phyloP scores from a whole-genome alignment of 768 basidiomycete genomes.

The Phanerochaete carnosa region DNA sequence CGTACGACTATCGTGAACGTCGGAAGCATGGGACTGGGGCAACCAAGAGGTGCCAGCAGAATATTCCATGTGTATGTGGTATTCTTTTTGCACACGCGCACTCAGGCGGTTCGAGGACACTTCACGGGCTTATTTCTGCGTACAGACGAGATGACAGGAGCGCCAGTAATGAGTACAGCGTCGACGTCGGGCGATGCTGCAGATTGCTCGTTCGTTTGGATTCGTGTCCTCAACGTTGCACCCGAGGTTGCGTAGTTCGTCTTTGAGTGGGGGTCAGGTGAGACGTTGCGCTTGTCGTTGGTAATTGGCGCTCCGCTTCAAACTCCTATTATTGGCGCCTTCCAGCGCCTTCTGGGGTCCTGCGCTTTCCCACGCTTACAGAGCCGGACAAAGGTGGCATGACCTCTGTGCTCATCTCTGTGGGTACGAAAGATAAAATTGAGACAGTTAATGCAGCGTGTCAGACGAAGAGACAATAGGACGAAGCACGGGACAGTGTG shows the following conservation, averaged over 20 bases:
- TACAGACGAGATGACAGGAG: slow-evolving; percentile 30
- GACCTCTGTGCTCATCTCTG: neutral
- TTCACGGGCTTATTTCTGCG: slow-evolving; percentile 45
- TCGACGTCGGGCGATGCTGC: slow-evolving; percentile 10
- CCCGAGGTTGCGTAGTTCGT: slow-evolving; percentile 18
- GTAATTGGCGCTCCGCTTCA: slow-evolving; percentile 24
- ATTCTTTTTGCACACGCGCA: slow-evolving; percentile 37
- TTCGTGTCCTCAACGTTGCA: slow-evolving; percentile 16
- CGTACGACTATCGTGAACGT: slow-evolving; percentile 21
- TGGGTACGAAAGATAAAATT: neutral
- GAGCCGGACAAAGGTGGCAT: neutral
- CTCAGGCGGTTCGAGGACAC: slow-evolving; percentile 42
- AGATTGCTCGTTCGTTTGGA: slow-evolving; percentile 22
- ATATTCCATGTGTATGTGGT: slow-evolving; percentile 39
- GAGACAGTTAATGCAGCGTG: neutral
- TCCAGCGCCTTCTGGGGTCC: slow-evolving; percentile 7
- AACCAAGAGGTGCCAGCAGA: slow-evolving; percentile 37
- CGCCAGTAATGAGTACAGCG: slow-evolving; percentile 8
- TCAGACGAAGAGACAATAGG: neutral
- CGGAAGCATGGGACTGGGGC: slow-evolving; percentile 35
- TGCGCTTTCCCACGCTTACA: slow-evolving; percentile 21
- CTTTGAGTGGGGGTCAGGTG: slow-evolving; percentile 27
- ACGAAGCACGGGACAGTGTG: neutral
- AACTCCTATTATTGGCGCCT: slow-evolving; percentile 15
- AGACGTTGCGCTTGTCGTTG: slow-evolving; percentile 23